Percentiles rank a stretch among this genome's conserved stretches.
Evolutionary conservation across 2,329 filamentous ascomycete genomes (phyloP).

Genomic region (Colletotrichum eleusines): DNA sequence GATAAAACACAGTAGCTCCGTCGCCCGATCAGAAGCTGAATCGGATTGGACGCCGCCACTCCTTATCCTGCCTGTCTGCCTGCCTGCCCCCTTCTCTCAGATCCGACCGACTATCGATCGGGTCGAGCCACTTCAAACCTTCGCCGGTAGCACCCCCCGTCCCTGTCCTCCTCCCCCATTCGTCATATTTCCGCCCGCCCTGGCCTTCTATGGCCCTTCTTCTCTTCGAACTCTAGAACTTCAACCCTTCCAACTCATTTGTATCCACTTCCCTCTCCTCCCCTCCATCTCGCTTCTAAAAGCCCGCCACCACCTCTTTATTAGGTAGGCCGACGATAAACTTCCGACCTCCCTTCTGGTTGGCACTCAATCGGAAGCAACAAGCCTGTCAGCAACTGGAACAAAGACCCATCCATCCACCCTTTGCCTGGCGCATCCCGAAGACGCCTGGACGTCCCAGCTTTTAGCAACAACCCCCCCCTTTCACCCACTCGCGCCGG

Average conservation of each 20-base stretch:
- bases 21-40: constrained; percentile 6
- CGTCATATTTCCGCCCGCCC: constrained; percentile 38
- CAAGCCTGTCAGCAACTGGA: constrained; percentile 17
- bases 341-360: neutral
- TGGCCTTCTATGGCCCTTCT: constrained; percentile 38
- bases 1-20: neutral
- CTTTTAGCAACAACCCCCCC: neutral
- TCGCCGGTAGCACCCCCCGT: constrained; percentile 32
- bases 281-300: neutral
- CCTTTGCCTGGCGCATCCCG: constrained; percentile 22
- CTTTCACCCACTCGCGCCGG: neutral
- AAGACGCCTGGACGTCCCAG: constrained; percentile 10
- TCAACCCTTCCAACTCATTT: constrained; percentile 36
- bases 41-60: neutral
- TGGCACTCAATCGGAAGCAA: constrained; percentile 12
- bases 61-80: constrained; percentile 8
- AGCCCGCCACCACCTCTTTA: neutral
- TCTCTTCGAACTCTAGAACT: constrained; percentile 42
- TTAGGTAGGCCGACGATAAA: neutral
- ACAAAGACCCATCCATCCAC: constrained; percentile 19
- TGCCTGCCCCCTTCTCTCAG: constrained; percentile 29
- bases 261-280: constrained; percentile 5
- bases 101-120: constrained; percentile 40
- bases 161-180: constrained; percentile 35
- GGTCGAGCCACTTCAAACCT: constrained; percentile 40